phyloP scores from a whole-genome alignment of 257 asterid species.

The Salvia rosmarinus region DNA sequence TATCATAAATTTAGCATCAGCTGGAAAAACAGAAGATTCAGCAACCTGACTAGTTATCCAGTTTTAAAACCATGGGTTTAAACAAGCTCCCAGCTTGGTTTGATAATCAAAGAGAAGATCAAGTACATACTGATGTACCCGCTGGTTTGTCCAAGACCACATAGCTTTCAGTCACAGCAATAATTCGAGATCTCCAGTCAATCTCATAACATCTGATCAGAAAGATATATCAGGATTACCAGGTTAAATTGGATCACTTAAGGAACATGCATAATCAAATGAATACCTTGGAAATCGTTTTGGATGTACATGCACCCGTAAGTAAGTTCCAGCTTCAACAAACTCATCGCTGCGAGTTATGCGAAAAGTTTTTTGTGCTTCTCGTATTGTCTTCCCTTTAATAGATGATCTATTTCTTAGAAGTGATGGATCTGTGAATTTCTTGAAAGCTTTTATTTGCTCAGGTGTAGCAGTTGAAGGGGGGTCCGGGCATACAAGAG shows the following conservation, averaged over 20 bases:
- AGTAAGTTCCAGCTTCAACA: constrained; percentile 90
- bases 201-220: constrained; percentile 84
- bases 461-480: constrained; percentile 77
- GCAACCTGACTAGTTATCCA: too few relatives aligned
- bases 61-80: too few relatives aligned
- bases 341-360: constrained; percentile 62
- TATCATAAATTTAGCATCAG: too few relatives aligned
- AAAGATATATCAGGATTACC: constrained; percentile 22
- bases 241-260: neutral
- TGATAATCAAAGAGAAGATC: constrained; percentile 21
- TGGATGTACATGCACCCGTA: constrained; percentile 94
- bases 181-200: constrained; percentile 89
- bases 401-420: constrained; percentile 68
- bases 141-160: constrained; percentile 97
- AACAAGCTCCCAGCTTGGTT: constrained; percentile 13
- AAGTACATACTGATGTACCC: constrained; percentile 86
- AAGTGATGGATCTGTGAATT: constrained; percentile 73
- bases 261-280: neutral
- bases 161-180: constrained; percentile 70
- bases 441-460: constrained; percentile 64
- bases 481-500: constrained; percentile 93
- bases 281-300: constrained; percentile 91
- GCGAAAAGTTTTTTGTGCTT: constrained; percentile 87
- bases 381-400: constrained; percentile 85
- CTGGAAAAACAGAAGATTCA: too few relatives aligned